phyloP scores from a whole-genome alignment of 768 basidiomycete genomes.

The Leccinum subgranulosum region DNA sequence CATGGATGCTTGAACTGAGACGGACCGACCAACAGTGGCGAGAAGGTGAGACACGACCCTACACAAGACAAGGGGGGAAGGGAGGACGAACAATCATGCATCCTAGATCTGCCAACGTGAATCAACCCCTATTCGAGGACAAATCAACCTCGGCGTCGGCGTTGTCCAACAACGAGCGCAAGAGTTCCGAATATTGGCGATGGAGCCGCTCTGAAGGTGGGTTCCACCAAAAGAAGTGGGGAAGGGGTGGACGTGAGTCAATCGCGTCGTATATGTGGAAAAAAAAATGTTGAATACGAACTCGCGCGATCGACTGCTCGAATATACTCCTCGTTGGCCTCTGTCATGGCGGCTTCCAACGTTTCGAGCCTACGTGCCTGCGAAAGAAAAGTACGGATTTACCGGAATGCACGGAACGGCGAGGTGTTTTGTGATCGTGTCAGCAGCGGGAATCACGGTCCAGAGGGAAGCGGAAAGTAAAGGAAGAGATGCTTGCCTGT shows the following conservation, averaged over 20 bases:
- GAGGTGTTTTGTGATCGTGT: not conserved
- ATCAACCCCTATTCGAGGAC: constrained; percentile 1
- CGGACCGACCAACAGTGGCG: not conserved
- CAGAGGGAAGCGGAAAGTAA: no score
- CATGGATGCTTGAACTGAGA: not conserved
- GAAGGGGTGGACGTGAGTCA: not conserved
- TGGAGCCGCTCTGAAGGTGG: constrained; percentile 52
- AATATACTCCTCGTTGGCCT: constrained; percentile 74
- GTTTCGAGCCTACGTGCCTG: constrained; percentile 65
- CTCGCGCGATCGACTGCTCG: constrained; percentile 73
- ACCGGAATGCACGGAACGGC: not conserved
- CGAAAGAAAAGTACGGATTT: not conserved
- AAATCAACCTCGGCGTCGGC: constrained; percentile 39
- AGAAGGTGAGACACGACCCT: not conserved
- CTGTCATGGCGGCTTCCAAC: constrained; percentile 67
- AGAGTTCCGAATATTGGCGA: constrained; percentile 54
- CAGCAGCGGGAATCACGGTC: not conserved
- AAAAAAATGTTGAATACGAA: constrained; percentile 37
- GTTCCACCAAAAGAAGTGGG: not conserved
- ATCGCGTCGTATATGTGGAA: not conserved
- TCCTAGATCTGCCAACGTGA: not conserved
- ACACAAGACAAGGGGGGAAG: not conserved
- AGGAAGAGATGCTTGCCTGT: constrained; percentile 42
- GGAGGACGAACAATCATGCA: no score
- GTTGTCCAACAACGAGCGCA: constrained; percentile 55